Percentiles rank a stretch among this genome's conserved stretches.
Evolutionary conservation across 2,329 filamentous ascomycete species (phyloP).

Genomic region (Coniochaeta prunicola): DNA sequence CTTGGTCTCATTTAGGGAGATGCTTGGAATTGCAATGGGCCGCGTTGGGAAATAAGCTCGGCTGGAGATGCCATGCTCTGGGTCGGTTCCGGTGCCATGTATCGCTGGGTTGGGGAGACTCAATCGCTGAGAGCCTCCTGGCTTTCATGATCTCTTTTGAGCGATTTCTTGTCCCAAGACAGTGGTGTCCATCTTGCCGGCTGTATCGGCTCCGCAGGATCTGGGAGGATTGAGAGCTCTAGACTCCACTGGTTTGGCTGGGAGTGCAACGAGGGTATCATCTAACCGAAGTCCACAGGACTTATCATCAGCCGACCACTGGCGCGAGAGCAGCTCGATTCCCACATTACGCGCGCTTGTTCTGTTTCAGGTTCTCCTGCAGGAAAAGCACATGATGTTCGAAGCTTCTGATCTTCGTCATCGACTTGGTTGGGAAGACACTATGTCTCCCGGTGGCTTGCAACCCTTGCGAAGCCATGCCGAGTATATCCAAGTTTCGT

Average conservation of each 20-base stretch:
- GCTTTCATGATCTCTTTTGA: not conserved
- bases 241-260: not conserved
- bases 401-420: not conserved
- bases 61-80: not conserved
- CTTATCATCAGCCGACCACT: not conserved
- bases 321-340: not conserved
- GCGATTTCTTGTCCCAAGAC: not conserved
- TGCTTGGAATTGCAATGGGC: not conserved
- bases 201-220: not conserved
- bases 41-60: not conserved
- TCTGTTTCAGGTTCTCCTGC: constrained; percentile 1
- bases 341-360: not conserved
- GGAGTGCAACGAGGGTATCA: not conserved
- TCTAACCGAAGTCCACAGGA: not conserved
- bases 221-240: not conserved
- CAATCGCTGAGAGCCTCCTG: too few relatives aligned
- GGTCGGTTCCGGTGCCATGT: not conserved
- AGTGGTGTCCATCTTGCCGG: not conserved
- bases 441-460: not conserved
- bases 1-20: not conserved
- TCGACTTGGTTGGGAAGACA: not conserved
- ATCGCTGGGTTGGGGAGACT: not conserved
- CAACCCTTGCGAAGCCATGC: not conserved
- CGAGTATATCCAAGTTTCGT: not conserved
- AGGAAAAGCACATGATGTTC: constrained; percentile 1